Evolutionary conservation across 441 rosid species (phyloP), one percentile per base, ranked within the genome.

Genomic region (Croton laevigatus): DNA sequence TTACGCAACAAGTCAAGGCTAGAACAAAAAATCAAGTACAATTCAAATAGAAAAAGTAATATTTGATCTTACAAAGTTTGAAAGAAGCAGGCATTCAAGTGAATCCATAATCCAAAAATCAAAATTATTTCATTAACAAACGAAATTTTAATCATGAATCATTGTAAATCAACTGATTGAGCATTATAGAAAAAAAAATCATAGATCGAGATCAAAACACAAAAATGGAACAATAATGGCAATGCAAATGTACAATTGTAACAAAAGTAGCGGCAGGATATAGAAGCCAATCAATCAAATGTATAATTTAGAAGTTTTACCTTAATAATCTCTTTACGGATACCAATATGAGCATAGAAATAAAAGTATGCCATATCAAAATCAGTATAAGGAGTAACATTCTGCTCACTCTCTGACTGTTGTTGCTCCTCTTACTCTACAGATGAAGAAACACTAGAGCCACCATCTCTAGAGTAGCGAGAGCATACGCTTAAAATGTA

Each of bases 261-360:
- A n/a, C n/a, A n/a, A n/a, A n/a, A n/a, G n/a, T n/a, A n/a, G n/a
- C n/a, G n/a, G n/a, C n/a, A n/a, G n/a, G n/a, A n/a, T n/a, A n/a
- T n/a, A n/a, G n/a, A n/a, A n/a, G n/a, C n/a, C n/a, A n/a, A n/a
- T n/a, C n/a, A n/a, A n/a, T n/a, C n/a, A n/a, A n/a, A n/a, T n/a
- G n/a, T n/a, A n/a, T n/a, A n/a, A n/a, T n/a, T n/a, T n/a, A n/a
- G n/a, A n/a, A 54, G 0, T 1, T 49, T 62, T 32, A 83, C 98
- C 93, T 94, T 94, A 86, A 94, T 89, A 98, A 91, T 94, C 80
- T 94, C 97, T 82, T 94, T 94, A 73, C 92, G 99, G 69, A 94
- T 87, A 73, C 98, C 99, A 27, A 94, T 86, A 75, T 94, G 99
- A 69, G 99, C 96, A 59, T 94, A 92, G 5, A 97, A 88, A 75